These are phyloP conservation scores for Populus hybrid DNA, from an alignment of 441 rosid species.

Conservation along the genomic window DNA sequence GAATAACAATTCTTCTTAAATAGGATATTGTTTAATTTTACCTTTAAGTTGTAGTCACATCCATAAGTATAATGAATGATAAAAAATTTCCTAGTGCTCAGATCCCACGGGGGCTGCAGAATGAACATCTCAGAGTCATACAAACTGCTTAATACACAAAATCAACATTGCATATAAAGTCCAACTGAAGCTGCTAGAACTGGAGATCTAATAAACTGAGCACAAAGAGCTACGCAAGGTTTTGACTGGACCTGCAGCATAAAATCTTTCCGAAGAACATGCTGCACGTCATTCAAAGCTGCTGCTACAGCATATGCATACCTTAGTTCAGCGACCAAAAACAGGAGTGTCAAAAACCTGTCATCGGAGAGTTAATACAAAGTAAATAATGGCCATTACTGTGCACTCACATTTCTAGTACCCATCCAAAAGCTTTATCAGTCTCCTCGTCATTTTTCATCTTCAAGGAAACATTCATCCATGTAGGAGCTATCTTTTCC, in stretches of 20 bases:
- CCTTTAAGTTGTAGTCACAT: slow-evolving; percentile 58
- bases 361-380: neutral
- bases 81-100: slow-evolving; percentile 39
- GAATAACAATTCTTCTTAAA: neutral
- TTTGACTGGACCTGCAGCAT: slow-evolving; percentile 56
- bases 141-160: neutral
- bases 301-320: slow-evolving; percentile 77
- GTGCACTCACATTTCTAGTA: slow-evolving; percentile 62
- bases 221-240: neutral
- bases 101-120: slow-evolving; percentile 68
- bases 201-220: neutral
- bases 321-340: slow-evolving; percentile 31
- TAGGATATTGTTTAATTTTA: slow-evolving; percentile 10
- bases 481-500: slow-evolving; percentile 55
- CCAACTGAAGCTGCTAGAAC: neutral
- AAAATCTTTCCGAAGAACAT: slow-evolving; percentile 57
- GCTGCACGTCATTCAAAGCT: slow-evolving; percentile 54
- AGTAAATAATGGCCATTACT: neutral
- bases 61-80: slow-evolving; percentile 70
- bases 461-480: slow-evolving; percentile 67
- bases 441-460: slow-evolving; percentile 62
- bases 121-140: slow-evolving; percentile 7
- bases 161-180: neutral
- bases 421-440: slow-evolving; percentile 74
- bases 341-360: neutral